Evolutionary conservation across 495 filamentous ascomycete species (phyloP), one percentile per base, ranked within the genome.

Genomic region (Pyronema domesticum): DNA sequence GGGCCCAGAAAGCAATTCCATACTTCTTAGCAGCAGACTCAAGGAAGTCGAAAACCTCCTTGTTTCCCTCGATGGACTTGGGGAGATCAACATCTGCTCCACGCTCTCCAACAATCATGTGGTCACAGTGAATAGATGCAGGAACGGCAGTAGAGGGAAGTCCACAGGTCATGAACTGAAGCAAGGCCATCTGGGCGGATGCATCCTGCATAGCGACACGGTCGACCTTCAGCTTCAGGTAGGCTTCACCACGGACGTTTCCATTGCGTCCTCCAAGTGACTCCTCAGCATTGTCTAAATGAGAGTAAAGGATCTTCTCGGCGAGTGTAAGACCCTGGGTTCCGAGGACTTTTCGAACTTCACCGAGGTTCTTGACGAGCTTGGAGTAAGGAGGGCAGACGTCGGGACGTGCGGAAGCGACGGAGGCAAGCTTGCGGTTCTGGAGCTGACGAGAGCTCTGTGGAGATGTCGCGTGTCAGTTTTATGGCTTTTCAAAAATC

Each of bases 161-260:
- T 56, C 84, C 85, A 66, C 91, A 96, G 18, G 86, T 85, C 89
- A 98, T 98, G 76, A 98, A 98, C 69, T 98, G 91, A 46, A 98
- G 71, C 55, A 98, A 70, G 10, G 91, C 91, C 91, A 96, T 98
- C 70, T 98, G 91, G 13, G 91, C 91, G 0, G 87, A 94, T 33
- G 91, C 91, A 76, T 98, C 91, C 68, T 98, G 91, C 91, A 96
- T 96, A 44, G 93, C 93, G 54, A 98, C 91, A 50, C 91, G 75
- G 67, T 98, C 91, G 3, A 93, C 91, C 72, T 95, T 95, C 70
- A 98, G 81, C 74, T 95, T 95, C 69, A 98, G 75, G 69, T 89
- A 94, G 53, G 89, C 91, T 60, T 78, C 80, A 55, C 89, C 91
- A 45, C 91, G 79, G 56, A 96, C 81, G 76, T 89, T 86, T 62